Evolutionary conservation across 2,329 filamentous ascomycete genomes (phyloP), one percentile per base, ranked within the genome.

Genomic region (Penicillium sp.): DNA sequence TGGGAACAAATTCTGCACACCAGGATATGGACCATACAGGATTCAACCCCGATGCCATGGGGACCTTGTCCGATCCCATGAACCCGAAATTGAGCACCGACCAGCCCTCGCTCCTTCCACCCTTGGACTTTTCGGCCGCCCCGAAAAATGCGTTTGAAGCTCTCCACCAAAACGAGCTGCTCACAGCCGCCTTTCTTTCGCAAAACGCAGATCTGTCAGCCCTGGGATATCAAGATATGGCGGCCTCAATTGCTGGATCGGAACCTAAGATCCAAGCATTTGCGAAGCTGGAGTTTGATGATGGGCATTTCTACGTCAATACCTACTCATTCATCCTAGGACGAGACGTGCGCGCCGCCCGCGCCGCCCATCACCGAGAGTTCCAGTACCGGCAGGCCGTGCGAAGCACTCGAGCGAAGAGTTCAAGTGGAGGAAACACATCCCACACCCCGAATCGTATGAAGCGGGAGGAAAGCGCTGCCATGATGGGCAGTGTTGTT

Each of bases 301-400:
- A 88, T 72, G 84, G 85, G 52, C 83, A 85, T 66, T 87, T 85
- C 68, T 87, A 86, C 68, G 83, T 87, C 74, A 85, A 83, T 61
- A 87, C 84, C 6, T 84, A 84, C 64, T 81, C 82, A 31, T 82
- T 87, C 55, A 81, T 84, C 50, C 75, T 88, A n/a, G 84, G 84
- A 41, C 82, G 85, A 68, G 84, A 87, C 71, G 77, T 84, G 47
- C 77, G 79, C 59, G 81, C 80, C 7, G 78, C 77, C 27, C 74
- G 77, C 46, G 75, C 76, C 15, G 79, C 79, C 31, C 73, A 76
- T 57, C 75, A 77, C 54, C 71, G 75, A 62, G 76, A 79, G 60
- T 67, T 75, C 48, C 74, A 78, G 63, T 73, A 69, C 44, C 70
- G 74, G 60, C 75, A 79, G 63, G 70, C 65, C 55, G 69, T 73